These are phyloP conservation scores for Ophiobolus disseminans DNA, from an alignment of 2,329 filamentous ascomycete genomes.

Conservation along the genomic window DNA sequence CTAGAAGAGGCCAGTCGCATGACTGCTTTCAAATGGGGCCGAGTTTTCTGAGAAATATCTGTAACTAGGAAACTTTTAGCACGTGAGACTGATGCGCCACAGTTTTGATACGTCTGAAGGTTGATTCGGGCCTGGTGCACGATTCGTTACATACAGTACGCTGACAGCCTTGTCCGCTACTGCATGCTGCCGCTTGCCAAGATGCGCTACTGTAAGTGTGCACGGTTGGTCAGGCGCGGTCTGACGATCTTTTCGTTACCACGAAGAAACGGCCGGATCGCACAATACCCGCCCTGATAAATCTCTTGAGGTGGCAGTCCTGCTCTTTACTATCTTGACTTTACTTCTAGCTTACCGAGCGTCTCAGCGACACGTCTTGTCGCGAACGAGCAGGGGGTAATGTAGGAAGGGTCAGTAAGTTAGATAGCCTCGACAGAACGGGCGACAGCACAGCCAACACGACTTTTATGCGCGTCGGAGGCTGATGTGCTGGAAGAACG, in stretches of 20 bases:
- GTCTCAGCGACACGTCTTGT: not conserved
- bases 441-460: conserved; percentile 4
- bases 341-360: conserved; percentile 1
- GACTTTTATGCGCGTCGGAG: not conserved
- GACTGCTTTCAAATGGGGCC: not conserved
- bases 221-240: not conserved
- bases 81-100: not conserved
- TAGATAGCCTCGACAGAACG: conserved; percentile 2
- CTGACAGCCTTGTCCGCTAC: too few species aligned
- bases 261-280: not conserved
- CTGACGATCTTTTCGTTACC: not conserved
- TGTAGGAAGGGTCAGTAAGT: not conserved
- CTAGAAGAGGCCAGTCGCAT: too few species aligned
- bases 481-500: not conserved
- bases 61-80: not conserved
- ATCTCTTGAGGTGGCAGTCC: not conserved
- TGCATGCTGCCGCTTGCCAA: not conserved
- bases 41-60: not conserved
- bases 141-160: not conserved
- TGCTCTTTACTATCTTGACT: not conserved
- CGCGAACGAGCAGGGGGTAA: conserved; percentile 7
- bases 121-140: not conserved
- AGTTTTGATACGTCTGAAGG: too few species aligned
- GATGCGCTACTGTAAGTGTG: not conserved
- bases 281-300: not conserved